Evolutionary conservation across 2,329 filamentous ascomycete species (phyloP).

Genomic region (Colletotrichum acutatum): DNA sequence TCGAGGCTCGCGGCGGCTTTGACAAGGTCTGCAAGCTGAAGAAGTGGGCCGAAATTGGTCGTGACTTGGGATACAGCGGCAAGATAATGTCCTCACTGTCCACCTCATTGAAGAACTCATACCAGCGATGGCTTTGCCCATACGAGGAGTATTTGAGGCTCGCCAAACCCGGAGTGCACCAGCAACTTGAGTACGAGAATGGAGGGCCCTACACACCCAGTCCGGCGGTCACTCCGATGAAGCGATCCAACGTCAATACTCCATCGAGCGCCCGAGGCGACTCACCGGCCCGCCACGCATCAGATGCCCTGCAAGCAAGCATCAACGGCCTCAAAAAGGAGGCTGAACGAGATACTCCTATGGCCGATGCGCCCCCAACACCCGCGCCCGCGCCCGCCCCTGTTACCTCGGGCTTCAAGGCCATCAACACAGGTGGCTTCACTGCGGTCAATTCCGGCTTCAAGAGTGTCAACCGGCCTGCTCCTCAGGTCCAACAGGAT

Average conservation of each 20-base stretch:
- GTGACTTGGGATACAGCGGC: slow-evolving; percentile 95
- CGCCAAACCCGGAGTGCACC: slow-evolving; percentile 95
- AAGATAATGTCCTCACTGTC: slow-evolving; percentile 99
- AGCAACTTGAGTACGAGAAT: slow-evolving; percentile 92
- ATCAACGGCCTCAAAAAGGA: slow-evolving; percentile 59
- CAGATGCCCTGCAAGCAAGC: slow-evolving; percentile 62
- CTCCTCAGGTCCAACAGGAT: slow-evolving; percentile 35
- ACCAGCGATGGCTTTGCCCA: slow-evolving; percentile 94
- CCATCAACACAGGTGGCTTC: slow-evolving; percentile 71
- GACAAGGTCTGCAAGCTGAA: slow-evolving; percentile 97
- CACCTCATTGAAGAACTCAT: slow-evolving; percentile 97
- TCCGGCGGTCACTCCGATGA: slow-evolving; percentile 76
- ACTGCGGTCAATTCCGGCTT: slow-evolving; percentile 80
- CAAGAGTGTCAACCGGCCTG: slow-evolving; percentile 71
- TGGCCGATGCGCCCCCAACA: slow-evolving; percentile 56
- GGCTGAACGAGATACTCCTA: slow-evolving; percentile 58
- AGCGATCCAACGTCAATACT: slow-evolving; percentile 69
- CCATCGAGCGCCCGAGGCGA: slow-evolving; percentile 69
- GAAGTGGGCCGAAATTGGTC: slow-evolving; percentile 98
- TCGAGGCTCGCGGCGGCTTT: slow-evolving; percentile 93
- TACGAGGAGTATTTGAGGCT: slow-evolving; percentile 94
- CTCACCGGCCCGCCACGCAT: slow-evolving; percentile 72
- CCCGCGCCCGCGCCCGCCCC: slow-evolving; percentile 51
- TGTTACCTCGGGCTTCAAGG: slow-evolving; percentile 67
- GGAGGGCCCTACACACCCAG: slow-evolving; percentile 90